Evolutionary conservation across 176 grass and related monocot genomes (phyloP), one percentile per base, ranked within the genome.

Genomic region (Dendrocalamus sinicus): DNA sequence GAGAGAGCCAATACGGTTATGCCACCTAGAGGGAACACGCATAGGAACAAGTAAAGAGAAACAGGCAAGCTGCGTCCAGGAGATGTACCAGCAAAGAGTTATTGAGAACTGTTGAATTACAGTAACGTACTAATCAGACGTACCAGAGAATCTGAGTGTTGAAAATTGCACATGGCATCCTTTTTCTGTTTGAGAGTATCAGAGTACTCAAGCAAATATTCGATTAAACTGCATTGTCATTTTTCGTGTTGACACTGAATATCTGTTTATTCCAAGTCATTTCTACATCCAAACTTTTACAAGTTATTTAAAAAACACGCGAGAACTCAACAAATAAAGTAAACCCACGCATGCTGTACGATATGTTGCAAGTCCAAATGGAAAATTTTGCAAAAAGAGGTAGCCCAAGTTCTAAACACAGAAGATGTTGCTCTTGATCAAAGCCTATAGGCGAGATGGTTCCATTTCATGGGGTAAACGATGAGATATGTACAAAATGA

Each of bases 381-480:
- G 52, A 40, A 7, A 4, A 15, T 50, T 50, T 16, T 7, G 70
- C 26, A 16, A 10, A 52, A 19, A 74, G 46, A 32, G 41, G 24
- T 10, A 17, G 6, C 3, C 45, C 23, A 51, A 28, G 7, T 47
- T 51, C 8, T 50, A 30, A 28, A 47, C 13, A 48, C 44, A 47
- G 3, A 28, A 72, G n/a, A 60, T 4, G 39, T 46, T 50, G 32
- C 32, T 32, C 32, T 32, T n/a, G 73, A 76, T n/a, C 77, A 50
- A 79, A 79, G 43, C 16, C 77, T 79, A 48, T 4, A 7, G 12
- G 59, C 41, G 30, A 51, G 78, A 26, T 22, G 14, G 78, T 67
- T 52, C 32, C 19, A 67, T 51, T 67, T 46, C 61, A 67, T 80
- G 62, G 62, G 67, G 78, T 67, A 51, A 62, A 80, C 78, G 45